Conservation (phyloP, 2,329 filamentous ascomycete genomes). For the Cercospora sojina region DNA sequence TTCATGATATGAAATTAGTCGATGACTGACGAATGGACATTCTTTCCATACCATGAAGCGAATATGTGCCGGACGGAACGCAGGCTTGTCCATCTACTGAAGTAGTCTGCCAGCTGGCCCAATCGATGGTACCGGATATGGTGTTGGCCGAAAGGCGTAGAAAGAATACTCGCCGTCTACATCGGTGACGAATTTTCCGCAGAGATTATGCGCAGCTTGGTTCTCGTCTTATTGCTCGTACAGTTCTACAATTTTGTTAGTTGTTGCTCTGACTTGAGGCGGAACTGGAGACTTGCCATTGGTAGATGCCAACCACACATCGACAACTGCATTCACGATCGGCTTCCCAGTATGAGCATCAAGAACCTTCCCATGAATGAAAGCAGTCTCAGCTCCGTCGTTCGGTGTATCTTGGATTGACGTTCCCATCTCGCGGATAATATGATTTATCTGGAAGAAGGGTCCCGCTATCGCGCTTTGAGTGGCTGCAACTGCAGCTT, state of each 20-base stretch:
- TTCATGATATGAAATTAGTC: background rate
- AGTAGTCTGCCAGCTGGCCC: background rate
- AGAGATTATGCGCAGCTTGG: background rate
- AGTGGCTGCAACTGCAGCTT: background rate
- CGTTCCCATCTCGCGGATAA: background rate
- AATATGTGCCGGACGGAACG: background rate
- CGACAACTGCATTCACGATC: background rate
- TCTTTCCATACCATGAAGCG: background rate
- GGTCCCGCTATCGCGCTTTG: background rate
- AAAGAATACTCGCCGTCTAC: background rate
- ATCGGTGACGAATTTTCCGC: background rate
- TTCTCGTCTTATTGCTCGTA: background rate
- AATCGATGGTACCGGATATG: background rate
- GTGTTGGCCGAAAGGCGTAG: background rate
- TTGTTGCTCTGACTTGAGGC: background rate
- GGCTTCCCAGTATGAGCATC: background rate
- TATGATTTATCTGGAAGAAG: background rate
- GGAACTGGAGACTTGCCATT: background rate
- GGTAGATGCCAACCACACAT: background rate
- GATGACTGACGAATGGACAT: background rate
- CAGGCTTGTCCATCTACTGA: background rate
- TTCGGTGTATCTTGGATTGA: background rate
- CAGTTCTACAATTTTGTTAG: background rate
- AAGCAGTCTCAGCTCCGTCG: background rate
- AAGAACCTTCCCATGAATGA: background rate